Evolutionary conservation across 164 flowering plant species (phyloP).

Genomic region (Vitis amurensis): DNA sequence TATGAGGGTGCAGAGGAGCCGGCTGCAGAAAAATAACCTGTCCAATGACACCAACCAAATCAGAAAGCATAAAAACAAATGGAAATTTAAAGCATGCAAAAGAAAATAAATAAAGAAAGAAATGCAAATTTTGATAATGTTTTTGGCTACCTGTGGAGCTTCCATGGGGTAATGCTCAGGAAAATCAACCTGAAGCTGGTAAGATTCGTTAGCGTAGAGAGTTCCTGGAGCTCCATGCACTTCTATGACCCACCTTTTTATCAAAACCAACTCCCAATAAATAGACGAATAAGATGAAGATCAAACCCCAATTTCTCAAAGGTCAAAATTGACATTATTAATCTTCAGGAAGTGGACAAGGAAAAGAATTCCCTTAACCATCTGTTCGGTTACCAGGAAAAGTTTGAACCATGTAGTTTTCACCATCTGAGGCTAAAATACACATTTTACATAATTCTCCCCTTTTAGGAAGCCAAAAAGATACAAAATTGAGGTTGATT

Average conservation of each 20-base stretch:
- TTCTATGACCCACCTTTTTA: constrained; percentile 73
- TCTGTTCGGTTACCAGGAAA: neutral
- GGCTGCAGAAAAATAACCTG: constrained; percentile 87
- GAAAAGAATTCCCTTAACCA: neutral
- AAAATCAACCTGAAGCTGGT: constrained; percentile 87
- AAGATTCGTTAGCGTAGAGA: constrained; percentile 63
- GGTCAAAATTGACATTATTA: neutral
- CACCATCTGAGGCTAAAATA: too few relatives aligned
- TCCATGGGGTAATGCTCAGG: constrained; percentile 97
- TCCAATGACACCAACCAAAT: neutral
- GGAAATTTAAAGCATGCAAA: neutral
- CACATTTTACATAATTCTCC: too few relatives aligned
- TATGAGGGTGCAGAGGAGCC: constrained; percentile 93
- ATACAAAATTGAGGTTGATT: too few relatives aligned
- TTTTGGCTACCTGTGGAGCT: constrained; percentile 73
- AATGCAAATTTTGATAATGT: neutral
- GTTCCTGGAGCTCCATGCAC: constrained; percentile 84
- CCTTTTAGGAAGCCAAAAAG: too few relatives aligned
- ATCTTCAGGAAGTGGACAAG: neutral
- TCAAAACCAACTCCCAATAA: constrained; percentile 3
- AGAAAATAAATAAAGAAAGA: neutral
- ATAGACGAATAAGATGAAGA: neutral
- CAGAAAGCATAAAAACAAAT: neutral
- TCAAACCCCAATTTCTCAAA: neutral
- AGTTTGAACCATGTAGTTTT: neutral